These are phyloP conservation scores for Chrysanthemum makinoi DNA, from an alignment of 129 eudicot species.

Conservation along the genomic window DNA sequence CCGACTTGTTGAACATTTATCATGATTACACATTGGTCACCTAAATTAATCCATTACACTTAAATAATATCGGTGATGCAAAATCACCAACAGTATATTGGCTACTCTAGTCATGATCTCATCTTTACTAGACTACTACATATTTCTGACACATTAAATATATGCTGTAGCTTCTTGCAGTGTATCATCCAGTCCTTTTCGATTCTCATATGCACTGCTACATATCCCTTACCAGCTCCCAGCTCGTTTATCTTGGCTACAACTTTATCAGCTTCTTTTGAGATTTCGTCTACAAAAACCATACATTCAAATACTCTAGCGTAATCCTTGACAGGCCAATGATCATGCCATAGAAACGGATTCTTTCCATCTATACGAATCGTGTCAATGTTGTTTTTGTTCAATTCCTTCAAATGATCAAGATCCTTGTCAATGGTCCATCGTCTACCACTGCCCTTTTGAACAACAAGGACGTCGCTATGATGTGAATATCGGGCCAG, in stretches of 20 bases:
- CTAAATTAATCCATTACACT: no score
- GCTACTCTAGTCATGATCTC: constrained; percentile 69
- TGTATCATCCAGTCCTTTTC: constrained; percentile 99
- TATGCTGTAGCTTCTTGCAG: constrained; percentile 70
- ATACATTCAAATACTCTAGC: constrained; percentile 79
- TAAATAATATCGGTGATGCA: no score
- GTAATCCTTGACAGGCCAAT: constrained; percentile 85
- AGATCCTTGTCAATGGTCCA: constrained; percentile 80
- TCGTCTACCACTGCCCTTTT: constrained; percentile 85
- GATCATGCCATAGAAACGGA: constrained; percentile 97
- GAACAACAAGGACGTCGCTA: constrained; percentile 44
- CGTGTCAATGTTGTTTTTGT: constrained; percentile 38
- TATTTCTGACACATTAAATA: constrained; percentile 53
- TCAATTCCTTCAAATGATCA: constrained; percentile 60
- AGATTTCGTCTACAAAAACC: constrained; percentile 68
- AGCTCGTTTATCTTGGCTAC: constrained; percentile 58
- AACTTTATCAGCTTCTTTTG: constrained; percentile 68
- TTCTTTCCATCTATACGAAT: constrained; percentile 73
- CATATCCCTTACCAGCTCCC: constrained; percentile 43
- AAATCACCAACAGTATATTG: no score
- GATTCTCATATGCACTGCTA: constrained; percentile 96
- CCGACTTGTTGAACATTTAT: no score
- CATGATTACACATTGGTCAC: no score
- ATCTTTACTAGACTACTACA: constrained; percentile 90
- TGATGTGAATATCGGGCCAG: constrained; percentile 53